Base-by-base conservation (phyloP, 2,329 filamentous ascomycete species). In the Exophiala spinifera region DNA sequence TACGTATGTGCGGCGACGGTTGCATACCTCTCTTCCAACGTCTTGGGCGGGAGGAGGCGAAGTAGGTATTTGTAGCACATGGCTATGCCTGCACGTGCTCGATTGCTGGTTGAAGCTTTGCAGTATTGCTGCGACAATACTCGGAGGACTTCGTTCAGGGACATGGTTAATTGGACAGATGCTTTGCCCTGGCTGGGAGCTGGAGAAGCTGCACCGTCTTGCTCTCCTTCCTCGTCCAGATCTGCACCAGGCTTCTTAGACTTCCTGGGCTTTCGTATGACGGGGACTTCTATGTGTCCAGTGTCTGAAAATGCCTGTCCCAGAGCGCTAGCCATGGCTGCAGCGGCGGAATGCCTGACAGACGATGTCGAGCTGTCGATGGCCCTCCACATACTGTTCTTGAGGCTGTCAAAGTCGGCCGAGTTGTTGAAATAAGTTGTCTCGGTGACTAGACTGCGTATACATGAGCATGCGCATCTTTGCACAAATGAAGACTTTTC, bases 401-500 rank as follows among this genome's bases (percentile, higher is more conserved):
- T 91, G 17, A 97, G 73, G 68, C 88, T 90, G 63, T 99, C 94
- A 66, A 95, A 96, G 67, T 99, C 94, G 68, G 80, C 86, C 13
- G 87, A 84, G 66, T 95, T 95, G 66, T 91, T 86, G 67, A 97
- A 97, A 68, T 89, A 95, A 0, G 81, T 72, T 0, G 91, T 96
- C 57, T 81, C 76, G 53, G 81, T 85, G 19, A 88, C 75, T 46
- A 97, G 75, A 51, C 84, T 78, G 66, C 88, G 86, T 59, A 99
- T 74, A 67, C 89, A 95, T 61, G 84, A 84, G 65, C 88, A 95
- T 7, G 89, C 88, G 53, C 84, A 82, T 14, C 87, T 81, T 68
- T 96, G 84, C 6, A 92, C 91, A 31, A 95, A 79, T 2, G 84
- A 79, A 3, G 90, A 88, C 71, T 94, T 97, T 70, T 99, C 95